phyloP scores from a whole-genome alignment of 2,329 filamentous ascomycete species.

The Sordariomycetes sp. region DNA sequence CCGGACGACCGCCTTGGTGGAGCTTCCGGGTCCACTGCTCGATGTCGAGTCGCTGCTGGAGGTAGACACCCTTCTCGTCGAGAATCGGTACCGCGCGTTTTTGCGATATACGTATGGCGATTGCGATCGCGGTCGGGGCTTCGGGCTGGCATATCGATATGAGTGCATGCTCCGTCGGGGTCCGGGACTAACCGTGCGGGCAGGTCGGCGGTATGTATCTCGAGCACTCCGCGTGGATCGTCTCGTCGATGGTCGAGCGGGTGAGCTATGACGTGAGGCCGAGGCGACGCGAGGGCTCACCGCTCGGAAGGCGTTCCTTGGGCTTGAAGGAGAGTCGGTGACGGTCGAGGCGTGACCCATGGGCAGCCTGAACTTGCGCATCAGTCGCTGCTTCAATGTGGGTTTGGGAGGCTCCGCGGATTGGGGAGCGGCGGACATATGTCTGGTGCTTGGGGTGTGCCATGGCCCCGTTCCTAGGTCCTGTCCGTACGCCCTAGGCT shows the following conservation, averaged over 20 bases:
- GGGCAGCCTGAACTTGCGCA: not conserved
- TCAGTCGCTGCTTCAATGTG: not conserved
- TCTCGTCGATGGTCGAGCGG: not conserved
- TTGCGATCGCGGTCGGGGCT: not conserved
- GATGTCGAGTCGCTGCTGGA: not conserved
- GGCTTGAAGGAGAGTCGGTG: not conserved
- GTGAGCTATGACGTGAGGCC: not conserved
- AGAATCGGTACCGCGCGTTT: not conserved
- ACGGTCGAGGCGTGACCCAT: conserved; percentile 1
- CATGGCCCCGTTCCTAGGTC: not conserved
- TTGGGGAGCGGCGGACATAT: not conserved
- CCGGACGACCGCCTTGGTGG: not conserved
- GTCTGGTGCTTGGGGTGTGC: not conserved
- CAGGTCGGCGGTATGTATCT: not conserved
- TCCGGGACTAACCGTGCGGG: not conserved
- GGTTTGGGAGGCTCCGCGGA: not conserved
- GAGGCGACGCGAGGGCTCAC: not conserved
- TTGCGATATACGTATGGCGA: not conserved
- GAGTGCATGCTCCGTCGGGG: not conserved
- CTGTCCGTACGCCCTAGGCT: not conserved
- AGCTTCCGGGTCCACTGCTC: not conserved
- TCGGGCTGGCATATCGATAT: not conserved
- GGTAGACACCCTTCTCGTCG: not conserved
- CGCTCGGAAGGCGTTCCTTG: not conserved
- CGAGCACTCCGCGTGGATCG: not conserved